Evolutionary conservation across 202 grass and related monocot genomes (phyloP).

Genomic region (Carex sylvatica): DNA sequence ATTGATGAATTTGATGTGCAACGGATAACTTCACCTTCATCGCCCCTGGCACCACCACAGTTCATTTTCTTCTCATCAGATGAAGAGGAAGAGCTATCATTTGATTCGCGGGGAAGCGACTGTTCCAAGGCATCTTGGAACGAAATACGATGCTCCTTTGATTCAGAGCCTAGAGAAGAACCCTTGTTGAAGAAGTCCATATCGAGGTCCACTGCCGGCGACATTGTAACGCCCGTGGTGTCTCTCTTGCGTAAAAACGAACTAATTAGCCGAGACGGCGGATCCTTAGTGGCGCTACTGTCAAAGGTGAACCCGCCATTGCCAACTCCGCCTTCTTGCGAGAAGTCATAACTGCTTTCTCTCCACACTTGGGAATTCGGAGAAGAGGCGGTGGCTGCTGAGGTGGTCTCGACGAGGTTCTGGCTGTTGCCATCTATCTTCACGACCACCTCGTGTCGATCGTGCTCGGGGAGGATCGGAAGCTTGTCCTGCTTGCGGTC

Average conservation of each 20-base stretch:
- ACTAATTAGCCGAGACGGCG: constrained; percentile 66
- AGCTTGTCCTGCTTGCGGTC: constrained; percentile 37
- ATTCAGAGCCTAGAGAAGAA: constrained; percentile 17
- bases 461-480: constrained; percentile 11
- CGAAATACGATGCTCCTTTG: constrained; percentile 58
- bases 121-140: constrained; percentile 46
- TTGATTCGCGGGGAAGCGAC: constrained; percentile 11
- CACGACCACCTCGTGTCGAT: constrained; percentile 49
- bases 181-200: constrained; percentile 43
- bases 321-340: constrained; percentile 25
- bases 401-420: constrained; percentile 18
- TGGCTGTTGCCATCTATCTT: constrained; percentile 56
- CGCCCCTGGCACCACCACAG: not conserved
- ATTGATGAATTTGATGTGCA: constrained; percentile 42
- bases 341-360: constrained; percentile 69
- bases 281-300: constrained; percentile 58
- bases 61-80: constrained; percentile 14
- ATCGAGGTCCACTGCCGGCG: constrained; percentile 68
- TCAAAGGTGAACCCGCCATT: constrained; percentile 40
- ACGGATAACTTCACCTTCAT: constrained; percentile 44
- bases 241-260: constrained; percentile 69
- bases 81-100: constrained; percentile 43
- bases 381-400: constrained; percentile 19
- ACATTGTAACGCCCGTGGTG: constrained; percentile 47
- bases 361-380: constrained; percentile 47